These are phyloP conservation scores for Russula compacta DNA, from an alignment of 768 basidiomycete genomes.

Conservation along the genomic window DNA sequence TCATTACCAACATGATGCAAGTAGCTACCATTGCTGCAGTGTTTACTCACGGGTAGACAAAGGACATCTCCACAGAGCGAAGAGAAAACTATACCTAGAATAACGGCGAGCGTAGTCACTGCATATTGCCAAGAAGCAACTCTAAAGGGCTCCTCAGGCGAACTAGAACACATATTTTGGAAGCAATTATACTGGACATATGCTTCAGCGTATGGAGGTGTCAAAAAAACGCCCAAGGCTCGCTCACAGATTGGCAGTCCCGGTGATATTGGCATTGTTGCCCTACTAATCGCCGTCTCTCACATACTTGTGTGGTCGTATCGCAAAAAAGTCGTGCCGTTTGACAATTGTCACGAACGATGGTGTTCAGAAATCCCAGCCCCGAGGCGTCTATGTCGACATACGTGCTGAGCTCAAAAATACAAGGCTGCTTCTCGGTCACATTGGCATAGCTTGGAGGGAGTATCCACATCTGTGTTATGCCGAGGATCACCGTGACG, in stretches of 20 bases:
- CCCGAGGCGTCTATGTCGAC: constrained; percentile 13
- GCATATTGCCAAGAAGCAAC: constrained; percentile 21
- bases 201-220: not conserved
- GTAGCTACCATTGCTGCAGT: constrained; percentile 17
- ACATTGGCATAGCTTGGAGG: constrained; percentile 31
- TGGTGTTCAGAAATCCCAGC: constrained; percentile 8
- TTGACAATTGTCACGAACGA: constrained; percentile 19
- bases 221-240: not conserved
- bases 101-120: constrained; percentile 12
- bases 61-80: not conserved
- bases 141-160: constrained; percentile 19
- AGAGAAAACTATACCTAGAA: constrained; percentile 16
- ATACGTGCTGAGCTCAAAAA: constrained; percentile 34
- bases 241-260: constrained; percentile 14
- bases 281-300: constrained; percentile 2
- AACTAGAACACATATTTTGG: constrained; percentile 14
- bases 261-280: constrained; percentile 17
- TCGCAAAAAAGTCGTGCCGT: constrained; percentile 16
- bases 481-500: not conserved
- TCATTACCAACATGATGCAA: constrained; percentile 18
- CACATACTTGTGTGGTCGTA: constrained; percentile 11
- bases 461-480: not conserved
- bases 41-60: not conserved
- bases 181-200: constrained; percentile 15
- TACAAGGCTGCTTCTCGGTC: constrained; percentile 31